phyloP scores from a whole-genome alignment of 345 rosid species.

The Rhodomyrtus tomentosa region DNA sequence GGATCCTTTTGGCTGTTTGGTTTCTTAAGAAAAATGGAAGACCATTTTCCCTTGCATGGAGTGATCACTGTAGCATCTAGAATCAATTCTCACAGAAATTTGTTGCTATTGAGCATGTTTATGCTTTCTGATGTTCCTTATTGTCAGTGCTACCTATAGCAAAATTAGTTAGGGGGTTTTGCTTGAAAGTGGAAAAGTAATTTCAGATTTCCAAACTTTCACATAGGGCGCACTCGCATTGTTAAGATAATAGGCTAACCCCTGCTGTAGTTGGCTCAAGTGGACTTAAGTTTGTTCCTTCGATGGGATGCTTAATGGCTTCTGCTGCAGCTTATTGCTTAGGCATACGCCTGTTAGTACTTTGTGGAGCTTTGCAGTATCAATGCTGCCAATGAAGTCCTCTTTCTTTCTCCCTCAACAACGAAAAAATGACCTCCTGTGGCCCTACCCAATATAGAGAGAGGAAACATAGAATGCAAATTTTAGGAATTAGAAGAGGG shows the following conservation, averaged over 20 bases:
- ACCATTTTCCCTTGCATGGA: not conserved
- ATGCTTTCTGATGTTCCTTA: not conserved
- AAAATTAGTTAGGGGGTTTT: not conserved
- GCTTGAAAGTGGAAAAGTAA: not conserved
- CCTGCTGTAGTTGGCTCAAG: not conserved
- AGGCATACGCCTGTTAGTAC: not conserved
- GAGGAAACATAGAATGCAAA: not conserved
- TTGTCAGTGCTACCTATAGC: not conserved
- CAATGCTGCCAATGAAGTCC: not conserved
- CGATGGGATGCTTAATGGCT: not conserved
- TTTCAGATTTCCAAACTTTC: not conserved
- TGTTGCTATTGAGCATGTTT: not conserved
- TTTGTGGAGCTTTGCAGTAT: too few species aligned
- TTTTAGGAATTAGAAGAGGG: not conserved
- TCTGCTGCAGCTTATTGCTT: not conserved
- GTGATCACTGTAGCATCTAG: not conserved
- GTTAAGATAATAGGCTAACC: not conserved
- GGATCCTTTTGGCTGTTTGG: not conserved
- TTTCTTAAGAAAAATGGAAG: not conserved
- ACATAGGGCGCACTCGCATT: not conserved
- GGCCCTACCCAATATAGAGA: not conserved
- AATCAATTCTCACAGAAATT: not conserved
- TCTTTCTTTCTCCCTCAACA: not conserved
- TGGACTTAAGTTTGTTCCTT: not conserved
- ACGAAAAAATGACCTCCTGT: not conserved